Evolutionary conservation across 768 basidiomycete species (phyloP).

Genomic region (Lactarius deliciosus): DNA sequence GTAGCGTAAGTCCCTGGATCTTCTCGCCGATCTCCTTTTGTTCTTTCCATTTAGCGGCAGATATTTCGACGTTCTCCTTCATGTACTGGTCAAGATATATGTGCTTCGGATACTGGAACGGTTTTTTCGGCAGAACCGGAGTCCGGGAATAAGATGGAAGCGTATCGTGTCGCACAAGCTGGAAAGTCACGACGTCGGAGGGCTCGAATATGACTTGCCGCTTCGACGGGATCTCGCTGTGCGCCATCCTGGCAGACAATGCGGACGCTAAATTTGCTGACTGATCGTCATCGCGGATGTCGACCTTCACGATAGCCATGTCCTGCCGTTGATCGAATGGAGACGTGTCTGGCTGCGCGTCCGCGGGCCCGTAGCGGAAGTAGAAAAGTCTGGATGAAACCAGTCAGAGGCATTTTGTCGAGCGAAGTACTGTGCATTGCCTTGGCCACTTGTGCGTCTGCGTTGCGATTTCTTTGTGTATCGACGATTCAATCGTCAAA

Average conservation of each 20-base stretch:
- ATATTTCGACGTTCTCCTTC: slow-evolving; percentile 50
- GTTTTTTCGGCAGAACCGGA: slow-evolving; percentile 27
- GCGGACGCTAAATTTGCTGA: slow-evolving; percentile 61
- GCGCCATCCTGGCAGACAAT: slow-evolving; percentile 33
- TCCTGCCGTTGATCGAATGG: slow-evolving; percentile 34
- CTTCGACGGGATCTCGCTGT: slow-evolving; percentile 32
- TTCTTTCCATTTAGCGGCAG: slow-evolving; percentile 38
- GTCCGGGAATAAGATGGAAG: slow-evolving; percentile 30
- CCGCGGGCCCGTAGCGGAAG: slow-evolving; percentile 54
- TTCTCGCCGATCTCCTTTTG: slow-evolving; percentile 47
- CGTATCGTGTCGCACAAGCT: slow-evolving; percentile 39
- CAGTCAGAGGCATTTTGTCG: slow-evolving; percentile 10
- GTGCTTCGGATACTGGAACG: slow-evolving; percentile 59
- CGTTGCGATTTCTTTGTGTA: slow-evolving; percentile 28
- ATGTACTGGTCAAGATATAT: slow-evolving; percentile 76
- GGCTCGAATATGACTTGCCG: slow-evolving; percentile 63
- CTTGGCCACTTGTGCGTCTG: slow-evolving; percentile 43
- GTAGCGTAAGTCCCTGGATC: slow-evolving; percentile 46
- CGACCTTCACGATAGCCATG: slow-evolving; percentile 53
- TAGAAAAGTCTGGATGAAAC: slow-evolving; percentile 46
- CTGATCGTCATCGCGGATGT: slow-evolving; percentile 42
- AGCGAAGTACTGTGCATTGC: slow-evolving; percentile 32
- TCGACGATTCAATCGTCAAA: slow-evolving; percentile 42
- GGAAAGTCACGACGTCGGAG: slow-evolving; percentile 64
- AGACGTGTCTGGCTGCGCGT: slow-evolving; percentile 37